Base-by-base conservation (phyloP, 1,139 yeast species). In the Zhuliangozyma parablackwelliae region DNA sequence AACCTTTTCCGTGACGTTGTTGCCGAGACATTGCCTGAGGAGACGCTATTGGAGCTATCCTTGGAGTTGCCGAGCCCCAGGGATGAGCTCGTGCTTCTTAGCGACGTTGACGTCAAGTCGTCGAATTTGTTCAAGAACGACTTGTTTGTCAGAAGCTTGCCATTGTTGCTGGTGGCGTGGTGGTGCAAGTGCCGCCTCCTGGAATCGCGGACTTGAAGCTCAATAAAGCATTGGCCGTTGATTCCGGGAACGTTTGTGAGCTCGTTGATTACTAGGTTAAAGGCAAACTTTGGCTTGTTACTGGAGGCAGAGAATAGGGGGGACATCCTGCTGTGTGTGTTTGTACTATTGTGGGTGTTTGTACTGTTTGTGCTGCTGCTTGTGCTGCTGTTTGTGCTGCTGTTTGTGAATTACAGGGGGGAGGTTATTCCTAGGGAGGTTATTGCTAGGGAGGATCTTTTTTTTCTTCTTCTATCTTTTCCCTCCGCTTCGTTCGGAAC, bases 181-280 rank as follows among this genome's bases (percentile, higher is more conserved):
- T 23, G 24, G 24, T 23, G 24, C 9, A 23, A 7, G 28, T 10
- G 28, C 11, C 28, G 10, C 7, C 28, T 3, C 31, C 49, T 61
- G 48, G 53, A 37, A 36, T 70, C 73, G 39, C 63, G 60, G 6
- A 69, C 58, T 29, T 61, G 59, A 2, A 69, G 44, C 29, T 81
- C 80, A 23, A 88, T 76, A 48, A 61, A 80, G 48, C 92, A 80
- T 31, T 66, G 57, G 1, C 96, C 95, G 2, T 78, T 68, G 2
- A 84, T 73, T 48, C 86, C 88, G 0, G 97, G 97, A 28, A 90
- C 77, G 53, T 90, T 90, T 25, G 82, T 72, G 35, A 90, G 65
- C 48, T 86, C 95, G 41, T 78, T 75, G 37, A 90, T 72, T 16
- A 72, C 61, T 28, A 89, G 61, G 21, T 69, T 61, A 34, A 88